Base-by-base conservation (phyloP, 768 basidiomycete species). In the Boletus rubroflammeus region DNA sequence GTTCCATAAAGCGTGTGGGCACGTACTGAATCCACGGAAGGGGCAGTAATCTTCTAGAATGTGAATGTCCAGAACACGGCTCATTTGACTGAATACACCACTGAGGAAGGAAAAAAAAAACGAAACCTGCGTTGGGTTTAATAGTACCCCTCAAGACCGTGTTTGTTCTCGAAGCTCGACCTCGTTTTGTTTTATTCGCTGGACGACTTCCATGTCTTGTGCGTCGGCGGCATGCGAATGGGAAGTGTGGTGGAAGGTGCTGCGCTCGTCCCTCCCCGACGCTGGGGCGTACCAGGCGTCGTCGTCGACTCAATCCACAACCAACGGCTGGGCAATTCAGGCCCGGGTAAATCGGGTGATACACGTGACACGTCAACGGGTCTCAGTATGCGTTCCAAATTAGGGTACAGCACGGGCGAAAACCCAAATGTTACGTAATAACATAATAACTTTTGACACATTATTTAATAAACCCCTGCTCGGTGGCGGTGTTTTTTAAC, bases 1-100 rank as follows among this genome's bases (percentile, higher is more conserved):
- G n/a, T n/a, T n/a, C n/a, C n/a, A n/a, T n/a, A 50, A 1, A 19
- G 23, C 6, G 19, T 26, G 31, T 4, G 15, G 48, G 7, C 5
- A 76, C 92, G 47, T 64, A 97, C 96, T 86, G 73, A 89, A 95
- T 52, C 75, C 74, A 43, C 95, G 77, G 77, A 97, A 99, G 56
- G 95, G 76, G 71, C 93, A 98, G 71, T 94, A 98, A 67, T 98
- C 96, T 68, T 98, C 96, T 43, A 99, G 71, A 54, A 99, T 98
- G 70, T 99, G n/a, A n/a, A n/a, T n/a, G n/a, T n/a, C 96, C 19
- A 79, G 79, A 53, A 98, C 90, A n/a, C 96, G 87, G 72, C 92
- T 95, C 96, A 99, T 98, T 71, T 98, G 96, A 63, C 93, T 96
- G 77, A 99, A 99, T 56, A 99, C n/a, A n/a, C 5, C 11, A 26